Conservation (phyloP, 139 green algal species). For the Parachlorella kessleri region DNA sequence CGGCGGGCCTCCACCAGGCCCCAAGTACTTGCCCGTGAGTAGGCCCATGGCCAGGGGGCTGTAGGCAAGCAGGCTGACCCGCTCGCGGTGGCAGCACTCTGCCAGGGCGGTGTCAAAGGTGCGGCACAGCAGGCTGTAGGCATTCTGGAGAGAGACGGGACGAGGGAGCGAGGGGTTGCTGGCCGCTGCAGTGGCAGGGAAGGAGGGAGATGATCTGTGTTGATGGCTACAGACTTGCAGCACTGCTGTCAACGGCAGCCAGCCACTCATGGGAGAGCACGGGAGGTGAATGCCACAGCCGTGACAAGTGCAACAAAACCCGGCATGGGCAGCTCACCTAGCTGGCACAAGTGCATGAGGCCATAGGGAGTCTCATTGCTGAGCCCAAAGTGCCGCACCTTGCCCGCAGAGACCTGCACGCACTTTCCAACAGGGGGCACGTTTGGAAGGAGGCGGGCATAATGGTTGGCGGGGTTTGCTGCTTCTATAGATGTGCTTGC, state of each 20-base stretch:
- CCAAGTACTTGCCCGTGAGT: slow-evolving; percentile 86
- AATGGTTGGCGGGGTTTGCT: too few relatives aligned
- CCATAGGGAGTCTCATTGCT: slow-evolving; percentile 93
- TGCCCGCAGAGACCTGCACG: not conserved
- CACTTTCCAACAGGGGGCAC: too few relatives aligned
- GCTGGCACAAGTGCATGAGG: slow-evolving; percentile 54
- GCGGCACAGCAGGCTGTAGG: slow-evolving; percentile 75
- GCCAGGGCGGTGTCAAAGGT: slow-evolving; percentile 79
- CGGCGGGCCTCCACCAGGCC: slow-evolving; percentile 44
- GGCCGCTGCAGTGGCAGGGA: not conserved
- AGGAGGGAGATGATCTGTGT: not conserved
- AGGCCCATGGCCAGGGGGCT: slow-evolving; percentile 90
- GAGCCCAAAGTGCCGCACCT: slow-evolving; percentile 75
- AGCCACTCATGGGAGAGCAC: too few relatives aligned
- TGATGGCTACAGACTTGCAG: too few relatives aligned
- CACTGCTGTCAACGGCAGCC: too few relatives aligned
- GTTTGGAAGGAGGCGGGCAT: too few relatives aligned
- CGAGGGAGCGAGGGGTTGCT: slow-evolving; percentile 27
- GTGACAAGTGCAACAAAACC: too few relatives aligned
- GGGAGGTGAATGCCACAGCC: too few relatives aligned
- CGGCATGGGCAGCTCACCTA: slow-evolving; percentile 26
- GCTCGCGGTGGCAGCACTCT: slow-evolving; percentile 77
- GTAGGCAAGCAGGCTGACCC: slow-evolving; percentile 83
- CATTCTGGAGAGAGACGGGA: slow-evolving; percentile 60
- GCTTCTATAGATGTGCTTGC: too few relatives aligned